Conservation (phyloP, 768 basidiomycete species). For the Boletus sp. region DNA sequence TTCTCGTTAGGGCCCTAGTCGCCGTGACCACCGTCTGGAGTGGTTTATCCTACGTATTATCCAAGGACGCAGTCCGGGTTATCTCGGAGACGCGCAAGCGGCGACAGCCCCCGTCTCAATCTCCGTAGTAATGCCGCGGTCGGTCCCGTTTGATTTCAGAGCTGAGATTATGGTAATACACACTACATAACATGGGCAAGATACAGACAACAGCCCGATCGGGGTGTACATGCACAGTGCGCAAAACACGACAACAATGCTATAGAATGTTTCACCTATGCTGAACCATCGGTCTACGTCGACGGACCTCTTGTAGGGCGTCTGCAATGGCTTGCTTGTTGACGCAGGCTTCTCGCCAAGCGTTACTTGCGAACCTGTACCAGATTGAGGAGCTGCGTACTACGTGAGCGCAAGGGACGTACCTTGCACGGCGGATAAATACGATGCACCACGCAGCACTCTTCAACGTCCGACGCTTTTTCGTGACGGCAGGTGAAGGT, state of each 20-base stretch:
- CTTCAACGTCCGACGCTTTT: conserved; percentile 53
- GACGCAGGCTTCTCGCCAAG: conserved; percentile 62
- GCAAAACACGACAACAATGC: not conserved
- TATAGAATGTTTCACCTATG: conserved; percentile 8
- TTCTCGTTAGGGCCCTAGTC: conserved; percentile 66
- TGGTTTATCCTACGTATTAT: conserved; percentile 78
- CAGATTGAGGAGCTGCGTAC: conserved; percentile 6
- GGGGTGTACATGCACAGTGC: not conserved
- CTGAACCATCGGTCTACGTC: conserved; percentile 37
- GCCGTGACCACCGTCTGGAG: conserved; percentile 92
- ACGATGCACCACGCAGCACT: conserved; percentile 54
- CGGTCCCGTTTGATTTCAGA: not conserved
- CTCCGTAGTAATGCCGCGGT: conserved; percentile 7
- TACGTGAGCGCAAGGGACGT: conserved; percentile 24
- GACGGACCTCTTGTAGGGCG: conserved; percentile 72
- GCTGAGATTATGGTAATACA: conserved; percentile 19
- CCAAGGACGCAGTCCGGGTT: conserved; percentile 70
- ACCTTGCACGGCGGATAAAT: conserved; percentile 68
- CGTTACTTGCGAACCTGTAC: conserved; percentile 54
- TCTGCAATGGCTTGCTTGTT: conserved; percentile 60
- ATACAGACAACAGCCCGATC: conserved; percentile 20
- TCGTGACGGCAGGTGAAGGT: conserved; percentile 41
- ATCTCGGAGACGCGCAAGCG: conserved; percentile 39
- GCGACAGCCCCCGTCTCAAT: conserved; percentile 26
- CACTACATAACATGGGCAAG: conserved; percentile 15